Base-by-base conservation (phyloP, 2,329 filamentous ascomycete species). In the Penicillium concentricum region DNA sequence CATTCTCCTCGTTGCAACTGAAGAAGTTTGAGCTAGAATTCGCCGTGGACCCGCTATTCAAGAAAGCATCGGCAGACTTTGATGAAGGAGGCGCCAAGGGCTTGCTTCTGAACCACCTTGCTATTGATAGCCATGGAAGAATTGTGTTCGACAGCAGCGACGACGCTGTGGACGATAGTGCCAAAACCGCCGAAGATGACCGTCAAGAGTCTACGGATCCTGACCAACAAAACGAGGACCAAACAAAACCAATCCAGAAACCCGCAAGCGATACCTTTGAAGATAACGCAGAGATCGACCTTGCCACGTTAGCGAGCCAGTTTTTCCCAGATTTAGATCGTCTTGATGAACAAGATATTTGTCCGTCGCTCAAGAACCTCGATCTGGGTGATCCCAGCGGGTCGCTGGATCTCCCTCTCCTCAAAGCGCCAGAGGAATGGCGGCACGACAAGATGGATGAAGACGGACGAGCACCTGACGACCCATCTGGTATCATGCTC, bases 71-170 rank as follows among this genome's bases (percentile, higher is more conserved):
- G 6, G 94, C 94, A 42, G 94, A 99, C 77, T 99, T 99, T 64
- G 94, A 99, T 71, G 94, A 99, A 77, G 94, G 94, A 20, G 94
- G 94, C 55, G 94, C 94, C 55, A 99, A 97, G 75, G 94, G 94
- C 20, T 81, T 99, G 41, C 81, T 99, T 20, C 82, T 99, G 32
- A 99, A 99, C 70, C 93, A 99, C 74, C 81, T 99, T n/a, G 91
- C 93, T 70, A 97, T 99, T 62, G 94, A 99, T 74, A 85, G 86
- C 2, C 86, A 91, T 62, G 94, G 94, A 41, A 86, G 93, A 35
- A 99, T 99, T 60, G 92, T 99, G 5, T 99, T 99, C 70, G 94
- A 99, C 76, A 97, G 93, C 78, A 97, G 92, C 69, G 93, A 99
- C 72, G 94, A 97, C 72, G 79, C 80, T 16, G 79, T 82, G 56